Evolutionary conservation across 495 filamentous ascomycete genomes (phyloP), one percentile per base, ranked within the genome.

Genomic region (Tirmania nivea): DNA sequence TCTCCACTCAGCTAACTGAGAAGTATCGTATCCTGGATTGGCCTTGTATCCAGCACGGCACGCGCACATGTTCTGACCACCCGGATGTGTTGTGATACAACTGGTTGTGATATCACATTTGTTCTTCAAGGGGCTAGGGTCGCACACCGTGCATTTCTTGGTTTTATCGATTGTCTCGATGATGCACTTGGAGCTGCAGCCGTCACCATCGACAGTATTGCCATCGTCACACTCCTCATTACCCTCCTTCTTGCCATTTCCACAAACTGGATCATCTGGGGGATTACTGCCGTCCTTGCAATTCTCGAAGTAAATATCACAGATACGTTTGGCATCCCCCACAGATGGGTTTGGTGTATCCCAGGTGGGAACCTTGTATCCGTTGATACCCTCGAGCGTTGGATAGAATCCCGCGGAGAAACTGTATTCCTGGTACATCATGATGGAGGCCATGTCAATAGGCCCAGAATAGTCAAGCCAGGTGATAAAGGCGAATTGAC

Each of bases 91-190:
- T 4, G 14, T 25, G 34, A 61, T 54, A 35, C 59, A 61, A 39
- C 51, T 54, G 5, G 59, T 61, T 20, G 59, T 61, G 52, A 61
- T 61, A 35, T 61, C 59, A 36, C 59, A 61, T 48, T 17, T 10
- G 20, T 42, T 8, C 54, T 12, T 5, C 12, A 5, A 17, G 0
- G 59, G 59, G 9, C 47, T 6, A 2, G 49, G 51, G 14, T 58
- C 34, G 49, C 59, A 31, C 25, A 31, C 25, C 0, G 25, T 31
- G 2, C 25, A 31, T n/a, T n/a, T n/a, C 25, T 31, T 31, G 25
- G 25, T 1, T 3, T 31, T 25, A 51, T 19, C 49, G 10, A 31
- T 35, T 9, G 14, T 16, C 49, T 51, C 49, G 4, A 51, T 17
- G 12, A 2, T 51, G 19, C 49, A 51, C 7, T 9, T 34, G 34